These are phyloP conservation scores for Kodamaea sp. DNA, from an alignment of 1,139 yeast genomes.

Conservation along the genomic window DNA sequence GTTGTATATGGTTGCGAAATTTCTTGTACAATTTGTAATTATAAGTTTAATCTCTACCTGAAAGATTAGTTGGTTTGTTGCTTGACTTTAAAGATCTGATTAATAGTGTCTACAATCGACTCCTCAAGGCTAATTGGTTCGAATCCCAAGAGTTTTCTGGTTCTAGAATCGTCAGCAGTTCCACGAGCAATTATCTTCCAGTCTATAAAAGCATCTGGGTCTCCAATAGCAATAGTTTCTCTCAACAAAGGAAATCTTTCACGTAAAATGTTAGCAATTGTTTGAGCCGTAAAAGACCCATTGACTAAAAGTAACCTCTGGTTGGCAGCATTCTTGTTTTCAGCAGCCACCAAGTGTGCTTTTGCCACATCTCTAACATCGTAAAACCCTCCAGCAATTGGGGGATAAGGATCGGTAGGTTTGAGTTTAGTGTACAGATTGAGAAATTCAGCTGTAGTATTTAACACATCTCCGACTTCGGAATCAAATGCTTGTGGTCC, in stretches of 20 bases:
- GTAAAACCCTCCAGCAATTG: too few species aligned
- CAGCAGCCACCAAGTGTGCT: constrained; percentile 36
- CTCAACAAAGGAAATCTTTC: constrained; percentile 11
- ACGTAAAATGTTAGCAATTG: constrained; percentile 30
- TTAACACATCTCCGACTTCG: constrained; percentile 33
- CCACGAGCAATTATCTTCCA: too few species aligned
- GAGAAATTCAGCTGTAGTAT: constrained; percentile 22
- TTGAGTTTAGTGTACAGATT: not conserved
- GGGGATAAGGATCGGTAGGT: too few species aligned
- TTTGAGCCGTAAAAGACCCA: constrained; percentile 35
- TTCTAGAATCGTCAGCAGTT: constrained; percentile 32
- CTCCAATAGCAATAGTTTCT: constrained; percentile 20
- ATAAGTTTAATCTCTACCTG: too few species aligned
- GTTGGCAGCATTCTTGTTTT: constrained; percentile 24
- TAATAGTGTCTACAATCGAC: constrained; percentile 41
- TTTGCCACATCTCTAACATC: constrained; percentile 44
- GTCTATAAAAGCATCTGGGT: too few species aligned
- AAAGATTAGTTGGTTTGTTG: too few species aligned
- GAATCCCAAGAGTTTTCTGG: constrained; percentile 37
- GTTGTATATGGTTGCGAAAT: too few species aligned
- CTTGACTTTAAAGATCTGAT: constrained; percentile 33
- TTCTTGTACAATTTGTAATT: too few species aligned
- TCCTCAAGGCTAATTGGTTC: constrained; percentile 36
- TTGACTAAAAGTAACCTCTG: constrained; percentile 29
- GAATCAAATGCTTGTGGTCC: constrained; percentile 25